Base-by-base conservation (phyloP, 768 basidiomycete species). In the Amanita pseudoporphyria region DNA sequence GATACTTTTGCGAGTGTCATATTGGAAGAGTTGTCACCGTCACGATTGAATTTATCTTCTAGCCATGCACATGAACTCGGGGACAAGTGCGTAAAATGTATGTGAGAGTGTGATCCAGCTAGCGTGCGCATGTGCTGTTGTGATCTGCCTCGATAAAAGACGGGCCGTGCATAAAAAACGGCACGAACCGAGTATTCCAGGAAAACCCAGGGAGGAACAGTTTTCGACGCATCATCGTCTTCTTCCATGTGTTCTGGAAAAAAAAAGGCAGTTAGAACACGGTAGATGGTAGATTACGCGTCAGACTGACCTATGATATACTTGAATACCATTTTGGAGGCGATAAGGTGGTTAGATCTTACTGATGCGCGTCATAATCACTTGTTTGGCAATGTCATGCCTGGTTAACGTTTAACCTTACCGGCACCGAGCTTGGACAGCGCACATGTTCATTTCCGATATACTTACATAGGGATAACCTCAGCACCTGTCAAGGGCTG, bases 231-330 rank as follows among this genome's bases (percentile, higher is more conserved):
- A 12, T 77, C 71, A 52, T 93, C 93, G 61, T 97, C 94, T 44
- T 93, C 90, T 62, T 97, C 94, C 86, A 97, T 92, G 61, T 94
- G 91, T 56, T 94, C 92, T 90, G 13, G 31, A 18, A n/a, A 33
- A 16, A 21, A 41, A 18, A n/a, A 33, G 24, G 26, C 13, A 7
- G n/a, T 42, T 6, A 41, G 32, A 35, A 21, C 18, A 14, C 12
- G 4, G 9, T 6, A 28, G 10, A 33, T 30, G 16, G 47, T 7
- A 38, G 32, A 22, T 44, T 53, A 9, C 5, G n/a, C n/a, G n/a
- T n/a, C 6, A 7, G 14, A 14, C 41, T 21, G 19, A 50, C 49
- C 49, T 26, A 50, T 50, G 12, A 50, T 35, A 24, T 42, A 50
- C 21, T 50, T 24, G 49, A 50, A 50, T 10, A 40, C 49, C 49